These are phyloP conservation scores for Claviceps monticola DNA, from an alignment of 2,329 filamentous ascomycete genomes.

Conservation along the genomic window DNA sequence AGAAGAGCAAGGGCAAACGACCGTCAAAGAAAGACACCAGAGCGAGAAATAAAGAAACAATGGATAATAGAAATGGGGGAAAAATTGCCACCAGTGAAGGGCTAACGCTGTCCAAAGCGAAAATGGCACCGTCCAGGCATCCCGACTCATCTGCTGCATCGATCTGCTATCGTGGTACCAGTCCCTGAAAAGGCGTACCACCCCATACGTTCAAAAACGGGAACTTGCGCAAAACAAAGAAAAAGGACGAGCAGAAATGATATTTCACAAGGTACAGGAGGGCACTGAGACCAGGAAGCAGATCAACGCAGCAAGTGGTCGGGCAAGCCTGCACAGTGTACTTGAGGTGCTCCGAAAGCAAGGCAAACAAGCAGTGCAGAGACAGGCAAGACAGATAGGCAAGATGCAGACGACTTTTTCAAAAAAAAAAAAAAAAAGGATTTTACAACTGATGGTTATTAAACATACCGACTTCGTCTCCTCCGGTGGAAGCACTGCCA, in stretches of 20 bases:
- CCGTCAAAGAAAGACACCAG: no score
- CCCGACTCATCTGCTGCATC: no score
- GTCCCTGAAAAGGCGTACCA: no score
- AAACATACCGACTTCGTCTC: constrained; percentile 96
- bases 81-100: no score
- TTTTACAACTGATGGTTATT: constrained; percentile 61
- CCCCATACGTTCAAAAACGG: no score
- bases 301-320: constrained; percentile 11
- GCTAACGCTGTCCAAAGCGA: no score
- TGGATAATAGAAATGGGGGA: no score
- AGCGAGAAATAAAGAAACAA: no score
- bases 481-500: constrained; percentile 50
- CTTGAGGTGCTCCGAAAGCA: constrained; percentile 8
- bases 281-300: constrained; percentile 24
- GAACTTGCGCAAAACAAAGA: not conserved
- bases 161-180: no score
- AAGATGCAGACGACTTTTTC: constrained; percentile 17
- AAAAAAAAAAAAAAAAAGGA: not conserved
- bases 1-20: no score
- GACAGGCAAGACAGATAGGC: constrained; percentile 21
- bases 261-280: constrained; percentile 3
- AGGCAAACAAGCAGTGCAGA: constrained; percentile 16
- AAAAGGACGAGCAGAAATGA: not conserved
- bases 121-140: no score
- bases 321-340: constrained; percentile 6